Evolutionary conservation across 2,329 filamentous ascomycete genomes (phyloP).

Genomic region (Microsporum ferrugineum): DNA sequence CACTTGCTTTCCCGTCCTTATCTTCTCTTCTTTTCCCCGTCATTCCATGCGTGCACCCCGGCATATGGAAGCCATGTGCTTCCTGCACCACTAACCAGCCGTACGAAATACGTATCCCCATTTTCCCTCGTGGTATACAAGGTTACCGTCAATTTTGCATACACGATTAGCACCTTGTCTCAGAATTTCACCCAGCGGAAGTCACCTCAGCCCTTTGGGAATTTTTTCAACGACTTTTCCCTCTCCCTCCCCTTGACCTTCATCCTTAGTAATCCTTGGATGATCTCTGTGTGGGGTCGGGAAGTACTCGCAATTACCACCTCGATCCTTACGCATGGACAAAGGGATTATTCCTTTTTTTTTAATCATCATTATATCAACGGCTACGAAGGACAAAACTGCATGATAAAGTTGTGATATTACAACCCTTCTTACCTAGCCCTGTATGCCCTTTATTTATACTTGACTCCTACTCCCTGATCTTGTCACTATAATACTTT

Average conservation of each 20-base stretch:
- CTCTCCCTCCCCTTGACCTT: not conserved
- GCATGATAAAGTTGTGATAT: not conserved
- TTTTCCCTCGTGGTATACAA: not conserved
- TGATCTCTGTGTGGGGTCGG: constrained; percentile 1
- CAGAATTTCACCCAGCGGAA: not conserved
- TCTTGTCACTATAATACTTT: not conserved
- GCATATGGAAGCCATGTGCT: not conserved
- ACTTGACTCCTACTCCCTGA: not conserved
- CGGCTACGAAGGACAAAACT: not conserved
- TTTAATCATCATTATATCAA: not conserved
- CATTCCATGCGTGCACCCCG: not conserved
- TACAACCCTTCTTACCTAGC: not conserved
- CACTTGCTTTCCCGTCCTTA: not conserved
- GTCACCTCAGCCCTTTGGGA: not conserved
- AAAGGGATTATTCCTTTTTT: not conserved
- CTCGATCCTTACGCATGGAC: not conserved
- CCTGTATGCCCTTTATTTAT: not conserved
- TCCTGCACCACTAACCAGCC: not conserved
- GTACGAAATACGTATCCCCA: not conserved
- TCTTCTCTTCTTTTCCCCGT: not conserved
- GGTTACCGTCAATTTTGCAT: not conserved
- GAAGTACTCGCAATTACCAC: constrained; percentile 1
- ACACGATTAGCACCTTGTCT: not conserved
- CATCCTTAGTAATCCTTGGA: not conserved
- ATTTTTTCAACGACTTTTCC: not conserved